phyloP scores from a whole-genome alignment of 805 yeast genomes.

The Ascoidea asiatica region DNA sequence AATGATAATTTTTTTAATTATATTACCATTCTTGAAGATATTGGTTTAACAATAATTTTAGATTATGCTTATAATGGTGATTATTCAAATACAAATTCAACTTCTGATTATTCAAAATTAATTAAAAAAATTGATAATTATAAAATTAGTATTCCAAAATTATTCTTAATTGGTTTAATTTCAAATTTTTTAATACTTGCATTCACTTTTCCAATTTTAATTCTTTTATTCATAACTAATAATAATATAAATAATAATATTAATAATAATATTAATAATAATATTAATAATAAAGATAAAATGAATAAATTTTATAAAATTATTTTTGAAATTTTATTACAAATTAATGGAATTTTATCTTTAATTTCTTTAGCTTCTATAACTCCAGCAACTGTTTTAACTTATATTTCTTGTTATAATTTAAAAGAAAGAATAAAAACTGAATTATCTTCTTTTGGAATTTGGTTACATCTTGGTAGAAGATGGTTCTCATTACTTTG shows the following conservation, averaged over 20 bases:
- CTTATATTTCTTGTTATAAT: constrained; percentile 16
- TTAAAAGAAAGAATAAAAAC: constrained; percentile 17
- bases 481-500: constrained; percentile 29
- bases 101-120: constrained; percentile 14
- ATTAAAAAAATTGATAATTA: constrained; percentile 11
- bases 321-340: constrained; percentile 21
- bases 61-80: constrained; percentile 31
- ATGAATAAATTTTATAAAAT: no score
- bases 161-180: constrained; percentile 17
- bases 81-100: constrained; percentile 14
- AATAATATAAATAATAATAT: no score
- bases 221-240: no score
- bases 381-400: constrained; percentile 18
- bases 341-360: constrained; percentile 24
- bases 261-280: no score
- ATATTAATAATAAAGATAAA: constrained; percentile 19
- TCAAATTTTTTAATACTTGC: constrained; percentile 20
- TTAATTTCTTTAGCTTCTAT: constrained; percentile 20
- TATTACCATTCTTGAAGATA: constrained; percentile 22
- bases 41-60: constrained; percentile 29
- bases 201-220: constrained; percentile 12
- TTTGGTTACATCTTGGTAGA: constrained; percentile 26
- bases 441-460: constrained; percentile 32
- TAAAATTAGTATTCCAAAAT: constrained; percentile 17
- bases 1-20: constrained; percentile 28